A percentile compares a stretch with the other conserved stretches of the same genome.
Conservation (phyloP, 208 protist species). For the Wallacemonas rigidus region DNA sequence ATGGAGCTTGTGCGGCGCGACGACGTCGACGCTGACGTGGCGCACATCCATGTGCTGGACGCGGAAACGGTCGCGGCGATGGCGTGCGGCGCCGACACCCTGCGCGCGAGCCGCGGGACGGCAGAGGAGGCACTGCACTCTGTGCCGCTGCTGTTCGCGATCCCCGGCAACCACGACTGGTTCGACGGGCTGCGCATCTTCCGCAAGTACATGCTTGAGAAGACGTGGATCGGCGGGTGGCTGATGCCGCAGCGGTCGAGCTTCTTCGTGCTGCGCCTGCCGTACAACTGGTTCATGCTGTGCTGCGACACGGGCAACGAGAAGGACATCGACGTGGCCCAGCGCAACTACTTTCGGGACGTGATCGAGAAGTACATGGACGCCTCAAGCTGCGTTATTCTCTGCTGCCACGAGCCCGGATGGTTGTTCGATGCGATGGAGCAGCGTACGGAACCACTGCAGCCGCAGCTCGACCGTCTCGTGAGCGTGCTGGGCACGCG, state of each 20-base stretch:
- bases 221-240: constrained; percentile 82
- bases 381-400: constrained; percentile 69
- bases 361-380: constrained; percentile 75
- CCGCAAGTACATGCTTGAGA: constrained; percentile 74
- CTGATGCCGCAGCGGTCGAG: constrained; percentile 84
- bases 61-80: constrained; percentile 42
- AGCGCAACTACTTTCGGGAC: constrained; percentile 85
- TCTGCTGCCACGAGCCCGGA: constrained; percentile 67
- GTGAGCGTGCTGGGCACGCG: constrained; percentile 62
- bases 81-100: constrained; percentile 29
- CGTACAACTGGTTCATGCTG: constrained; percentile 86
- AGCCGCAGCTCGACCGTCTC: constrained; percentile 62
- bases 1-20: constrained; percentile 47
- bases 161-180: constrained; percentile 92
- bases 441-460: constrained; percentile 30
- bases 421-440: constrained; percentile 81
- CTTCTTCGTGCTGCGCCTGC: constrained; percentile 81
- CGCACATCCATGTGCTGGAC: constrained; percentile 58
- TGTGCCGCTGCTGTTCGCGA: constrained; percentile 76
- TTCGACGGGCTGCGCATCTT: constrained; percentile 84
- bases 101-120: constrained; percentile 27
- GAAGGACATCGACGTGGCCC: constrained; percentile 77
- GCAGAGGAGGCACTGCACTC: constrained; percentile 58
- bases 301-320: constrained; percentile 76
- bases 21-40: constrained; percentile 46